Evolutionary conservation across 768 basidiomycete genomes (phyloP).

Genomic region (Naganishia kalamii): DNA sequence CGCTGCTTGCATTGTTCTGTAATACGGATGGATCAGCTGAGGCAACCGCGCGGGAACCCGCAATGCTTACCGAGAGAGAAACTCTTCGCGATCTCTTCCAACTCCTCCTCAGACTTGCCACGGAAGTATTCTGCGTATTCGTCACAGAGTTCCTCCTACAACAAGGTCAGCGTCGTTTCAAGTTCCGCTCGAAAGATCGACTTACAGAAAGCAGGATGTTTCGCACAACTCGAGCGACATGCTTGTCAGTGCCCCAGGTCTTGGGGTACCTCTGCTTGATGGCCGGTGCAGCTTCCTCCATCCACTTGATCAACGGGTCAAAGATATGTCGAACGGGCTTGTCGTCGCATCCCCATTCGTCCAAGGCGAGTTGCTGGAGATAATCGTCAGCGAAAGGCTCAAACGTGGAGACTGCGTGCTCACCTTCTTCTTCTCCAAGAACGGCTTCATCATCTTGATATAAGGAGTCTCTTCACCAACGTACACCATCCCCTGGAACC

Average conservation of each 20-base stretch:
- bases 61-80: slow-evolving; percentile 55
- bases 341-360: slow-evolving; percentile 72
- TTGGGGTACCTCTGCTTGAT: slow-evolving; percentile 53
- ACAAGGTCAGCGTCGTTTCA: not conserved
- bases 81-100: slow-evolving; percentile 68
- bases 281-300: slow-evolving; percentile 43
- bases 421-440: slow-evolving; percentile 67
- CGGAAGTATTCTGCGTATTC: slow-evolving; percentile 48
- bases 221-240: slow-evolving; percentile 53
- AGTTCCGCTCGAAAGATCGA: slow-evolving; percentile 47
- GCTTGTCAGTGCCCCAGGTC: slow-evolving; percentile 44
- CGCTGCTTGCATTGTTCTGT: slow-evolving; percentile 61
- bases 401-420: not conserved
- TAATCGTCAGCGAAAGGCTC: not conserved
- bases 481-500: slow-evolving; percentile 75
- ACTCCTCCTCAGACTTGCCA: slow-evolving; percentile 50
- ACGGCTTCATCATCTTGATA: slow-evolving; percentile 61
- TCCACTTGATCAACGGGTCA: slow-evolving; percentile 58
- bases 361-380: slow-evolving; percentile 57
- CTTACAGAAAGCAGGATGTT: slow-evolving; percentile 64
- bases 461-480: slow-evolving; percentile 64
- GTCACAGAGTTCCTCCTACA: slow-evolving; percentile 37
- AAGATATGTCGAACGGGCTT: slow-evolving; percentile 56
- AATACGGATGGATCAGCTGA: not conserved
- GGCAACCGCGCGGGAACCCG: too few species aligned